Conservation (phyloP, 306 rosid genomes). For the Mimosa pudica region DNA sequence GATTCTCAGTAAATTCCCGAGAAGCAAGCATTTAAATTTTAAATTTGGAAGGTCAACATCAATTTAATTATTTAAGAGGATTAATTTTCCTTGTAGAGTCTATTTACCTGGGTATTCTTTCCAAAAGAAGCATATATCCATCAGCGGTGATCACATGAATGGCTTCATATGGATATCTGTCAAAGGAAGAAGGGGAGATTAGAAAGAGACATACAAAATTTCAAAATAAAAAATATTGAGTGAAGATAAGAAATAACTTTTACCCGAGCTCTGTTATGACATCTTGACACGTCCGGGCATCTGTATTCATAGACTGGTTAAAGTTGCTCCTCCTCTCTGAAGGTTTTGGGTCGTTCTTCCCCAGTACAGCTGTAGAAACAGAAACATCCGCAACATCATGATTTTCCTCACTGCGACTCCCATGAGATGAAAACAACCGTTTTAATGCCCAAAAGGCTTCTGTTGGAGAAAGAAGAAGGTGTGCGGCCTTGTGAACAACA, state of each 20-base stretch:
- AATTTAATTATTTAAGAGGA: not conserved
- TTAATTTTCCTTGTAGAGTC: not conserved
- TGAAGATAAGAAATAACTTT: conserved; percentile 30
- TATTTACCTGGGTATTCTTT: conserved; percentile 88
- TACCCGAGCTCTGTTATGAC: conserved; percentile 97
- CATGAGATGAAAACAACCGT: conserved; percentile 45
- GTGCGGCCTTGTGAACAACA: conserved; percentile 72
- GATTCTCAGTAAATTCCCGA: not conserved
- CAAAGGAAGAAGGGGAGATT: conserved; percentile 28
- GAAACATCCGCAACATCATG: conserved; percentile 33
- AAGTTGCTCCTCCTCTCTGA: conserved; percentile 52
- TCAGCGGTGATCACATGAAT: conserved; percentile 81
- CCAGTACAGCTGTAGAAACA: conserved; percentile 53
- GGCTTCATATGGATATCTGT: conserved; percentile 93
- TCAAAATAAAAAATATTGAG: conserved; percentile 14
- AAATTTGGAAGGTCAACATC: conserved; percentile 15
- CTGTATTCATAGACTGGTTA: conserved; percentile 76
- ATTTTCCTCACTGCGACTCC: conserved; percentile 33
- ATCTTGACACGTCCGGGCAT: conserved; percentile 94
- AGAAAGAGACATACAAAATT: conserved; percentile 19
- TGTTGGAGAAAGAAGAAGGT: conserved; percentile 77
- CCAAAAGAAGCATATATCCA: conserved; percentile 93
- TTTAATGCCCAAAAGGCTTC: conserved; percentile 51
- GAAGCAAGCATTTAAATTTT: conserved; percentile 14
- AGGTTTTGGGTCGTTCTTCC: conserved; percentile 59